Evolutionary conservation across 78 protist species (phyloP), one percentile per base, ranked within the genome.

Genomic region (Dictyostelium capitatum): DNA sequence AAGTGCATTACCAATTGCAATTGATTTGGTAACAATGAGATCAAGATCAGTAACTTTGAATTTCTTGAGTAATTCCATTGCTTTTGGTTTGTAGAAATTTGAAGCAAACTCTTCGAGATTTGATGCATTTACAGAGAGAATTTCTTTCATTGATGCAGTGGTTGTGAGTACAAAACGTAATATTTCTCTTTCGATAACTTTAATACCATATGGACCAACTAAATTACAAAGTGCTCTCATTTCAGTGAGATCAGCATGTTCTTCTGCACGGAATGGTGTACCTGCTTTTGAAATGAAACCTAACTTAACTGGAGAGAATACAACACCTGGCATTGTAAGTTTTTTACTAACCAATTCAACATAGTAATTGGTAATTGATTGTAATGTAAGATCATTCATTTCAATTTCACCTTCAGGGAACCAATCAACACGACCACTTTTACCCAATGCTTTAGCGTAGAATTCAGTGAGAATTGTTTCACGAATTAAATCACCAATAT

Each of bases 161-260:
- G 80, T 57, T 0, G 77, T 65, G 19, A 64, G 87, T 9, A 82
- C 69, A 47, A 56, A 79, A 37, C 90, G 70, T 11, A 92, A 80
- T 23, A 92, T 70, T 50, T 82, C 90, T 12, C 96, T 53, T 19
- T 82, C 96, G 6, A 94, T 47, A 0, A 89, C 28, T 62, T 89
- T 94, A 56, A 94, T 59, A 69, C 96, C 96, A 47, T 94, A 94
- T 41, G 96, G 96, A 25, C 96, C 96, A 23, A 82, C 90, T 47
- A 94, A 30, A 50, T 77, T 54, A 17, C 80, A 84, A 12, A 94
- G 80, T 15, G 93, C 75, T 78, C 59, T 41, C 65, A 89, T 78
- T 25, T 94, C 96, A n/a, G 54, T 28, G 73, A 79, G 56, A 46
- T 94, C 96, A 4, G 80, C 54, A 43, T 82, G 92, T 43, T 83